Evolutionary conservation across 2,329 filamentous ascomycete species (phyloP).

Genomic region (Phaeoacremonium minimum): DNA sequence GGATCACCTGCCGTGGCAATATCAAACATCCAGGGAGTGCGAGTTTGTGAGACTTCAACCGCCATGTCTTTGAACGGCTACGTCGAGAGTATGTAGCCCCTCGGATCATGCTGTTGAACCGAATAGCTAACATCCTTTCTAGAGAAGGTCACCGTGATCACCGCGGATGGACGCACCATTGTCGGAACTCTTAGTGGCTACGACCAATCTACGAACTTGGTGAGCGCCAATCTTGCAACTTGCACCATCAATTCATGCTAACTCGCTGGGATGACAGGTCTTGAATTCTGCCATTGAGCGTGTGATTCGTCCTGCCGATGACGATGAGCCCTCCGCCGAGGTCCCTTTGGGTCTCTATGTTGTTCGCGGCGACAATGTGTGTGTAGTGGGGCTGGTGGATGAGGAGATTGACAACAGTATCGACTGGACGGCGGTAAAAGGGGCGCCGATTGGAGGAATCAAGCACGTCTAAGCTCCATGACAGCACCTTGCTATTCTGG

Average conservation of each 20-base stretch:
- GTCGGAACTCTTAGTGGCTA: slow-evolving; percentile 79
- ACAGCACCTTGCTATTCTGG: too few relatives aligned
- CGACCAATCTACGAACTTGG: slow-evolving; percentile 88
- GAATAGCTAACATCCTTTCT: background rate
- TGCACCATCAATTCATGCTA: slow-evolving; percentile 1
- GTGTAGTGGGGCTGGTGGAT: slow-evolving; percentile 2
- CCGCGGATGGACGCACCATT: slow-evolving; percentile 83
- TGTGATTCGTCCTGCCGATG: slow-evolving; percentile 82
- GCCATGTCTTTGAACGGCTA: slow-evolving; percentile 25
- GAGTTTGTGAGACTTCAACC: too few relatives aligned
- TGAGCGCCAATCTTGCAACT: slow-evolving; percentile 24
- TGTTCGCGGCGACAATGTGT: slow-evolving; percentile 3
- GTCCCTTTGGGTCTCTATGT: slow-evolving; percentile 87
- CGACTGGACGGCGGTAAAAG: slow-evolving; percentile 87
- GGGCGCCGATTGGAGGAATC: slow-evolving; percentile 75
- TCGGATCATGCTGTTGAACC: background rate
- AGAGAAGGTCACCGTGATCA: slow-evolving; percentile 93
- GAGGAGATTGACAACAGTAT: slow-evolving; percentile 82
- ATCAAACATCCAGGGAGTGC: too few relatives aligned
- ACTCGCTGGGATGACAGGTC: slow-evolving; percentile 44
- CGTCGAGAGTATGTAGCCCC: slow-evolving; percentile 20
- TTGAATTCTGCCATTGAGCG: slow-evolving; percentile 80
- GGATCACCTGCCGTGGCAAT: too few relatives aligned
- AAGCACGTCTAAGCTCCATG: slow-evolving; percentile 72
- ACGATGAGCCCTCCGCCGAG: slow-evolving; percentile 72